Conservation (phyloP, 2,329 filamentous ascomycete species). For the Coleophoma crateriformis region DNA sequence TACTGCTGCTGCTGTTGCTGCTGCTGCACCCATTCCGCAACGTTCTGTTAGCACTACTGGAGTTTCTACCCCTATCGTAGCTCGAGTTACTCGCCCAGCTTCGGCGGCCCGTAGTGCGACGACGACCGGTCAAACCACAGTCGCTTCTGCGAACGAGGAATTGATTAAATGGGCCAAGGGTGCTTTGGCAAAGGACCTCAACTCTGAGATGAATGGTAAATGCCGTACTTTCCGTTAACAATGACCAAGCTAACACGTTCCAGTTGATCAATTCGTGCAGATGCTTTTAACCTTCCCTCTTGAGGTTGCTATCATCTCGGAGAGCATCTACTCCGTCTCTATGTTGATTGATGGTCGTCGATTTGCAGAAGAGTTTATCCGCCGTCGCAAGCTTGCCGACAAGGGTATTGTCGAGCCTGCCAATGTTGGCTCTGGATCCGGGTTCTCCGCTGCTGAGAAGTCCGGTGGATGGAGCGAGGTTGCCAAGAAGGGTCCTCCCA, state of each 20-base stretch:
- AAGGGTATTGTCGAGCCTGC: conserved; percentile 77
- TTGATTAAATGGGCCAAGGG: conserved; percentile 89
- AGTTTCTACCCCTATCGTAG: conserved; percentile 8
- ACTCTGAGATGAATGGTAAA: conserved; percentile 61
- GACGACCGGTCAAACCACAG: conserved; percentile 29
- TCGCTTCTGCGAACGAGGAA: conserved; percentile 68
- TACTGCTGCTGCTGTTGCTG: conserved; percentile 17
- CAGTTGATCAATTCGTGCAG: conserved; percentile 67
- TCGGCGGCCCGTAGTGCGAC: conserved; percentile 40
- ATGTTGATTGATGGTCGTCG: conserved; percentile 88
- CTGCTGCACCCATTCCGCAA: conserved; percentile 36
- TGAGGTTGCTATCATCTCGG: conserved; percentile 77
- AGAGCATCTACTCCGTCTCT: conserved; percentile 81
- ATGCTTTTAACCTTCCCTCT: conserved; percentile 70
- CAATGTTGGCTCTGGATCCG: conserved; percentile 44
- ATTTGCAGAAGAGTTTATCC: conserved; percentile 91
- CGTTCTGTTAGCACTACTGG: conserved; percentile 29
- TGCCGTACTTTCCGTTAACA: conserved; percentile 4
- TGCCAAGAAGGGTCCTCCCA: conserved; percentile 76
- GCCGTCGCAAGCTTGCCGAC: conserved; percentile 87
- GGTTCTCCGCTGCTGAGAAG: conserved; percentile 34
- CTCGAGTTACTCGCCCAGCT: conserved; percentile 45
- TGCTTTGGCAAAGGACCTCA: conserved; percentile 70
- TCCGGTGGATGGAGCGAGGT: conserved; percentile 89
- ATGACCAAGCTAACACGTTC: conserved; percentile 26